Percentiles rank a stretch among this genome's conserved stretches.
Conservation (phyloP, 192 early-diverging fungal species). For the Umbelopsis vinacea region DNA sequence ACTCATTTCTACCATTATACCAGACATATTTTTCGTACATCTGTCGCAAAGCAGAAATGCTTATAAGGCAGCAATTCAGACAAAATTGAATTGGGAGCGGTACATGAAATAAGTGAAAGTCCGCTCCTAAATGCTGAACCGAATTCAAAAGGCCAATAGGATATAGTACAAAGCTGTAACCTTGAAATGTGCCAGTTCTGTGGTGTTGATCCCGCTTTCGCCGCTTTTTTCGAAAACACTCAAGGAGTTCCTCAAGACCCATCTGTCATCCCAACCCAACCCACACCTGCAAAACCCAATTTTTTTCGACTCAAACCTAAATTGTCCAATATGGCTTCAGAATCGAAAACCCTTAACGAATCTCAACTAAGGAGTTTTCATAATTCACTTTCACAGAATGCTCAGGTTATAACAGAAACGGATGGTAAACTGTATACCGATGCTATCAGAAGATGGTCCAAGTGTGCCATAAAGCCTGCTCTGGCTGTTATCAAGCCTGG, state of each 20-base stretch:
- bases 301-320: constrained; percentile 35
- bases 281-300: constrained; percentile 21
- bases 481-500: constrained; percentile 23
- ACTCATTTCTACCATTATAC: too few relatives aligned
- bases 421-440: constrained; percentile 15
- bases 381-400: constrained; percentile 2
- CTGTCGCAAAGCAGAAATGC: too few relatives aligned
- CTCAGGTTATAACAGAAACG: constrained; percentile 21
- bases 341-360: constrained; percentile 15
- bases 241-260: constrained; percentile 2
- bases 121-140: too few relatives aligned
- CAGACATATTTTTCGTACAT: too few relatives aligned
- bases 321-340: not conserved
- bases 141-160: too few relatives aligned
- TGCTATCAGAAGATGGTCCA: constrained; percentile 29
- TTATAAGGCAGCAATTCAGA: too few relatives aligned
- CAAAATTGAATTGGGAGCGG: too few relatives aligned
- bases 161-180: too few relatives aligned
- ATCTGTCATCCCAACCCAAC: not conserved
- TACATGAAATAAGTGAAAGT: too few relatives aligned
- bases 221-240: constrained; percentile 29
- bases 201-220: constrained; percentile 35
- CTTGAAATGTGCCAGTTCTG: constrained; percentile 37
- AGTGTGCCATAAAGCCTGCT: constrained; percentile 24
- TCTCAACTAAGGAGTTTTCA: constrained; percentile 26